A percentile compares a stretch with the other conserved stretches of the same genome.
These are phyloP conservation scores for Saccharum hybrid DNA, from an alignment of 202 grass and related monocot genomes.

Conservation along the genomic window DNA sequence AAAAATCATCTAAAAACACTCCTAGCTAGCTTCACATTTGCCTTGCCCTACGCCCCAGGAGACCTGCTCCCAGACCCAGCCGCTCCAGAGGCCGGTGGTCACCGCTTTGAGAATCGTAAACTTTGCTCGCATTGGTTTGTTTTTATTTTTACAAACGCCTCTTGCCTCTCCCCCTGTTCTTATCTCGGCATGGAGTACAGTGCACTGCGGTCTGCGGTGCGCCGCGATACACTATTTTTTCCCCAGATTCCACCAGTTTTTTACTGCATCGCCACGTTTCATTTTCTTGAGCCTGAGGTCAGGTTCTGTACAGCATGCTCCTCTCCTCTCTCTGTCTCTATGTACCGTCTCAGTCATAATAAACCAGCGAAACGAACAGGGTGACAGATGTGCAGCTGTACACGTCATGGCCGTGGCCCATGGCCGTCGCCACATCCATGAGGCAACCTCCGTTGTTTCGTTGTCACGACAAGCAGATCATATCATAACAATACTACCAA, in stretches of 20 bases:
- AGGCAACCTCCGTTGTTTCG: constrained; percentile 27
- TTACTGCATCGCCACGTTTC: neutral
- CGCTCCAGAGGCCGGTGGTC: neutral
- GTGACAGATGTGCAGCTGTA: neutral
- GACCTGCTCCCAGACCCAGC: constrained; percentile 6
- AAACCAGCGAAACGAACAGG: too few relatives aligned
- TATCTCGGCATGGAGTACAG: neutral
- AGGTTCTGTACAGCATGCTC: neutral
- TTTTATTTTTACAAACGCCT: constrained; percentile 22
- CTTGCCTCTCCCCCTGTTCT: too few relatives aligned
- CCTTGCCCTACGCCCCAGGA: constrained; percentile 26
- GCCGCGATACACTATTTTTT: neutral
- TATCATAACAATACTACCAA: neutral
- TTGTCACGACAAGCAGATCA: neutral
- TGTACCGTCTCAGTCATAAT: too few relatives aligned
- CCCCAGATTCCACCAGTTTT: neutral
- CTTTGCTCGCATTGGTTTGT: constrained; percentile 6
- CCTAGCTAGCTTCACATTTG: neutral
- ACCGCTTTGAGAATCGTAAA: constrained; percentile 24
- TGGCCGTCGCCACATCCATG: constrained; percentile 9
- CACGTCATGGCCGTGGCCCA: neutral
- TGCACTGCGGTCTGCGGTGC: neutral
- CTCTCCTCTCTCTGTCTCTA: too few relatives aligned
- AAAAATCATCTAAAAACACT: too few relatives aligned
- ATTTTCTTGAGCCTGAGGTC: neutral